Percentiles rank a stretch among this genome's conserved stretches.
Evolutionary conservation across 257 asterid genomes (phyloP).

Genomic region (Primulina tabacum): DNA sequence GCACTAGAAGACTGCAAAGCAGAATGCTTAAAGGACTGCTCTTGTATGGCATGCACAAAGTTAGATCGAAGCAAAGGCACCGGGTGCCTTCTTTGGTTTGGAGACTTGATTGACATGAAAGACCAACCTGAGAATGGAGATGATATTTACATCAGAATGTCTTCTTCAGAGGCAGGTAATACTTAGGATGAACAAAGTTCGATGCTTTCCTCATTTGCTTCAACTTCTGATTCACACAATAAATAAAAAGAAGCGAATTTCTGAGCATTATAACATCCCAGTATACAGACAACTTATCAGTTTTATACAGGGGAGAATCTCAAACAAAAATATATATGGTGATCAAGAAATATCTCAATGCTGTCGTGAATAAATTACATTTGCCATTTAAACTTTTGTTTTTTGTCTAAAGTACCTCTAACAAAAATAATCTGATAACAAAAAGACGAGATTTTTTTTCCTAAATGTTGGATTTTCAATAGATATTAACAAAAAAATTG

Average conservation of each 20-base stretch:
- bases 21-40: constrained; percentile 19
- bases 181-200: too few species aligned
- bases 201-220: too few species aligned
- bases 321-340: too few species aligned
- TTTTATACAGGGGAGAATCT: background rate
- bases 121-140: constrained; percentile 1
- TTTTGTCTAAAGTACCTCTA: background rate
- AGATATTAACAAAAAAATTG: background rate
- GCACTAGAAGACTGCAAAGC: constrained; percentile 25
- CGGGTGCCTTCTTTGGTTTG: constrained; percentile 29
- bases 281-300: background rate
- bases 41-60: constrained; percentile 21
- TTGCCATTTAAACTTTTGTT: background rate
- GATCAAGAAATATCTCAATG: background rate
- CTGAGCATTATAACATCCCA: too few species aligned
- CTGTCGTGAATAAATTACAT: background rate
- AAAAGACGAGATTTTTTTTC: background rate
- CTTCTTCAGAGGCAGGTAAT: constrained; percentile 23
- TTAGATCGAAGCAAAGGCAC: background rate
- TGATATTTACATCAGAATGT: constrained; percentile 25
- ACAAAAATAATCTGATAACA: background rate
- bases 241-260: too few species aligned
- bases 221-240: too few species aligned
- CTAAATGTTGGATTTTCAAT: background rate
- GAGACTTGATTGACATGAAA: constrained; percentile 29